Evolutionary conservation across 164 flowering plant species (phyloP).

Genomic region (Chloranthus sessilifolius): DNA sequence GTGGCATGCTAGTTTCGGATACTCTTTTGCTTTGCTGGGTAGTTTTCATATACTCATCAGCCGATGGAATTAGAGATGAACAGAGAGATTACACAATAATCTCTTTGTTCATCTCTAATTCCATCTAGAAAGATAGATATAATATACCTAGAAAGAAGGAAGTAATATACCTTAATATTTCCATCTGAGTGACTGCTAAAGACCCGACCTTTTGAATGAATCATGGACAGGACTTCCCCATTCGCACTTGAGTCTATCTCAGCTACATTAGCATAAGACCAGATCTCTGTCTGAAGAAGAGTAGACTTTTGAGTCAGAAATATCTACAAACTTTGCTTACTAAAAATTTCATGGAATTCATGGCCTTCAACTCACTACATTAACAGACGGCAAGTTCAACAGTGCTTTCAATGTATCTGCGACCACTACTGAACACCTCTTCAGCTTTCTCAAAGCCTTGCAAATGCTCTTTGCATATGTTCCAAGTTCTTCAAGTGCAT

Average conservation of each 20-base stretch:
- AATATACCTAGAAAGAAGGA: not conserved
- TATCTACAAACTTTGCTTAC: not conserved
- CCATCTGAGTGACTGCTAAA: slow-evolving; percentile 77
- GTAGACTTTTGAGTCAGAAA: not conserved
- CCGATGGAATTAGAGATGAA: not conserved
- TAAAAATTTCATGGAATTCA: not conserved
- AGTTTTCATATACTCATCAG: not conserved
- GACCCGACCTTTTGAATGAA: slow-evolving; percentile 39
- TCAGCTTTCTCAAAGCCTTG: slow-evolving; percentile 59
- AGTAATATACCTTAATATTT: slow-evolving; percentile 50
- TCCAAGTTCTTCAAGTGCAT: slow-evolving; percentile 54
- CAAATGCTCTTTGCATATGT: slow-evolving; percentile 54
- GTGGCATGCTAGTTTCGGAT: too few relatives aligned
- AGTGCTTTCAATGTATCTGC: slow-evolving; percentile 50
- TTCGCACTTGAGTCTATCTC: slow-evolving; percentile 46
- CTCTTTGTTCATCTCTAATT: too few relatives aligned
- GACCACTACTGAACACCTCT: slow-evolving; percentile 35
- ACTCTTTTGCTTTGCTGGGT: too few relatives aligned
- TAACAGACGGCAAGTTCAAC: slow-evolving; percentile 57
- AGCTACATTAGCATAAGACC: slow-evolving; percentile 46
- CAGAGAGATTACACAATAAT: too few relatives aligned
- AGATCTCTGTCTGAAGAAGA: slow-evolving; percentile 48
- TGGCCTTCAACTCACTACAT: slow-evolving; percentile 57
- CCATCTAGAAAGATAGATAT: not conserved
- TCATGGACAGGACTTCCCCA: slow-evolving; percentile 55